phyloP scores from a whole-genome alignment of 2,329 filamentous ascomycete species.

The Talaromyces sp. region DNA sequence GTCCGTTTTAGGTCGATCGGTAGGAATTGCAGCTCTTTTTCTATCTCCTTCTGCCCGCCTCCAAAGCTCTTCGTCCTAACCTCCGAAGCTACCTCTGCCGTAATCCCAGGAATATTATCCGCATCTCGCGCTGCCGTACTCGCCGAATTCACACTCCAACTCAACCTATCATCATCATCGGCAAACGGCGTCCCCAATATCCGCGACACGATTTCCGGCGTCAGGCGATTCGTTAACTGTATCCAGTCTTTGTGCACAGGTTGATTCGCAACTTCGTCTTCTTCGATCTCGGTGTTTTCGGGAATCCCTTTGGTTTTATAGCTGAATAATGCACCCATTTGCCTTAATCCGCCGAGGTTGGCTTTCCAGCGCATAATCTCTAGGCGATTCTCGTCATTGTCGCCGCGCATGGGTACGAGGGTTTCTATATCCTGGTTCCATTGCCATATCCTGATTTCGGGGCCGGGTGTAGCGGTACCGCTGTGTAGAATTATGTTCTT shows the following conservation, averaged over 20 bases:
- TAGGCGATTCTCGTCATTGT: slow-evolving; percentile 42
- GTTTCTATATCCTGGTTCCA: slow-evolving; percentile 49
- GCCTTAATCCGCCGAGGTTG: slow-evolving; percentile 58
- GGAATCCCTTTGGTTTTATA: slow-evolving; percentile 33
- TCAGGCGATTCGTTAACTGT: slow-evolving; percentile 53
- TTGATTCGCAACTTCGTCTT: slow-evolving; percentile 38
- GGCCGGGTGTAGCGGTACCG: slow-evolving; percentile 25
- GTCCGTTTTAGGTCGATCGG: slow-evolving; percentile 62
- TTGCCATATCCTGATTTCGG: slow-evolving; percentile 54
- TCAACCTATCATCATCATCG: slow-evolving; percentile 41
- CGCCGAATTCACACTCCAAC: slow-evolving; percentile 59
- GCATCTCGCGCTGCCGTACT: slow-evolving; percentile 57
- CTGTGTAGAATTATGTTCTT: slow-evolving; percentile 21
- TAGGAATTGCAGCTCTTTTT: slow-evolving; percentile 54
- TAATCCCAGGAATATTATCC: slow-evolving; percentile 61
- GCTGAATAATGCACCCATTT: slow-evolving; percentile 46
- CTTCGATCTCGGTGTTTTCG: slow-evolving; percentile 30
- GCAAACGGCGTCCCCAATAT: slow-evolving; percentile 45
- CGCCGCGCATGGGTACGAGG: slow-evolving; percentile 34
- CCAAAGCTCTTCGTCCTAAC: slow-evolving; percentile 18
- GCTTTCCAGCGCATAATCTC: slow-evolving; percentile 54
- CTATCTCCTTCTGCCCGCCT: slow-evolving; percentile 34
- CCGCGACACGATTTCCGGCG: slow-evolving; percentile 49
- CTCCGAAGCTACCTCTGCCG: slow-evolving; percentile 21
- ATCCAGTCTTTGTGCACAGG: slow-evolving; percentile 48